A percentile compares a stretch with the other conserved stretches of the same genome.
Evolutionary conservation across 106 monocot species (phyloP).

Genomic region (Acanthochlamys bracteata): DNA sequence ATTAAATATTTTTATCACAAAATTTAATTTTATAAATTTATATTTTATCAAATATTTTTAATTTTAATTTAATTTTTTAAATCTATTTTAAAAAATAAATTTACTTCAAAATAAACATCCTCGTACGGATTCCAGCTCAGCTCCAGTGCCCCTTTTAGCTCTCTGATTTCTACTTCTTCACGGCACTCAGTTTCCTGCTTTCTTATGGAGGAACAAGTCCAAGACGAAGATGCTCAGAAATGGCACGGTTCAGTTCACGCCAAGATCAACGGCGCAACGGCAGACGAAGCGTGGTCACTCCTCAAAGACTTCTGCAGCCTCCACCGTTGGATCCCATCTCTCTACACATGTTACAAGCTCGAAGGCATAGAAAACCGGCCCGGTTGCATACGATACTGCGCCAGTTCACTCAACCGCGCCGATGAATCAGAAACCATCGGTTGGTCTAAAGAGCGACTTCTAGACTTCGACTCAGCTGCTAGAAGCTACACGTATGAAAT

Average conservation of each 20-base stretch:
- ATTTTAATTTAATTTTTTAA: no score
- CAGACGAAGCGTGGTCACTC: slow-evolving; percentile 10
- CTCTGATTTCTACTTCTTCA: no score
- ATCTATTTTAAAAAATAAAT: no score
- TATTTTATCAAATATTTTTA: no score
- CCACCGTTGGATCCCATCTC: slow-evolving; percentile 1
- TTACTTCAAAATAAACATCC: no score
- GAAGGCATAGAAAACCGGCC: not conserved
- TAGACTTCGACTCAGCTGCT: slow-evolving; percentile 3
- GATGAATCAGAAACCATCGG: not conserved
- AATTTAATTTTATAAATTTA: no score
- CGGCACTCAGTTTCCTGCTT: no score
- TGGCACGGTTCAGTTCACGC: slow-evolving; percentile 3
- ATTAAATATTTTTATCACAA: no score
- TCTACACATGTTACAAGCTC: slow-evolving; percentile 1
- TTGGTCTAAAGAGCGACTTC: slow-evolving; percentile 28
- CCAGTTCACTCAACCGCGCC: slow-evolving; percentile 8
- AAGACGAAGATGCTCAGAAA: no score
- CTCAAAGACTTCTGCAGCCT: slow-evolving; percentile 6
- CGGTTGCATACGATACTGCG: slow-evolving; percentile 14
- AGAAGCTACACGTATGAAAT: slow-evolving; percentile 22
- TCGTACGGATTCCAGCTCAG: no score
- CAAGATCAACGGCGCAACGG: not conserved
- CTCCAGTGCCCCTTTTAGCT: no score
- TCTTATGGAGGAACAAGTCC: no score